Base-by-base conservation (phyloP, 2,329 filamentous ascomycete species). In the Colletotrichum caudatum region DNA sequence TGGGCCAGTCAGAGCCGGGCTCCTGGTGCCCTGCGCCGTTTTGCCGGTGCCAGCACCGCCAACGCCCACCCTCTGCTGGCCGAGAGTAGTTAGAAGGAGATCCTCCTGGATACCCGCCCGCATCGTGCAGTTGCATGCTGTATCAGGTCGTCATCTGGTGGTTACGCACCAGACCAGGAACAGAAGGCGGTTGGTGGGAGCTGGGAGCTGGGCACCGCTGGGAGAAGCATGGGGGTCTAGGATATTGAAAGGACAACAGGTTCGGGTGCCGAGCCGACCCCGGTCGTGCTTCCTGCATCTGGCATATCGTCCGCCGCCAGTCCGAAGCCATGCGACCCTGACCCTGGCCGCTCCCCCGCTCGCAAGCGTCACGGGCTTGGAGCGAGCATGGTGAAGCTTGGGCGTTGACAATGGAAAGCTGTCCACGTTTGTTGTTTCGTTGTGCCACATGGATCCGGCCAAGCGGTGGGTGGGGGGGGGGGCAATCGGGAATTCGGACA, bases 231-330 rank as follows among this genome's bases (percentile, higher is more conserved):
- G 44, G 44, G 58, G 50, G 12, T 33, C 46, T 35, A 44, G 9
- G 39, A 41, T 33, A 20, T 61, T n/a, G 48, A 54, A 60, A 60
- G 48, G 51, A 9, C 50, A 33, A 12, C 29, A 14, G 14, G 18
- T 3, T 29, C 26, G 57, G 69, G 69, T 69, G 54, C 65, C 65
- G 69, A 71, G 69, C 46, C 54, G 26, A 69, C 50, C 69, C 69
- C 69, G 64, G 65, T 56, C 48, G 4, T 0, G 29, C 39, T 61
- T 66, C 66, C 69, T 72, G 60, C 39, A 72, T 72, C 69, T 51
- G 69, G 65, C 66, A 69, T 60, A 11, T 60, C 12, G 60, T 72
- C 69, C 69, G 69, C 65, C 66, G 54, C 69, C 65, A 69, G 69
- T 69, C 54, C 14, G 54, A 39, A 54, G 20, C 65, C 54, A 71